phyloP scores from a whole-genome alignment of 768 basidiomycete species.

The Trametes gibbosa region DNA sequence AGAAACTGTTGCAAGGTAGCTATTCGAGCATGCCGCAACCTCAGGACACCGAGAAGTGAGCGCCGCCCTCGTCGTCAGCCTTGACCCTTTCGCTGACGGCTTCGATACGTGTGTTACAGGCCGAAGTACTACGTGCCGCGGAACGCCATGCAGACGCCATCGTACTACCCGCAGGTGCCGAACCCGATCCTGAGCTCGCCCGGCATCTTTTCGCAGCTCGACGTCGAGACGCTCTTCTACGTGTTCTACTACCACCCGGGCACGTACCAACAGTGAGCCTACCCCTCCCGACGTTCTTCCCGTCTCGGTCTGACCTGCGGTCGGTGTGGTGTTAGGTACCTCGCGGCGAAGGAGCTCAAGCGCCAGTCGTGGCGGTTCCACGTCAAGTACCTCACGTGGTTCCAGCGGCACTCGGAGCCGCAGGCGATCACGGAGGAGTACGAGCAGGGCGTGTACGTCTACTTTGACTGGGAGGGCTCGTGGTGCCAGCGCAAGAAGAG shows the following conservation, averaged over 20 bases:
- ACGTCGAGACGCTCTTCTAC: conserved; percentile 97
- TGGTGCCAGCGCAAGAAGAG: conserved; percentile 99
- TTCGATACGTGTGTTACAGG: conserved; percentile 54
- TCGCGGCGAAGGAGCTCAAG: conserved; percentile 96
- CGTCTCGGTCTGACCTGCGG: background rate
- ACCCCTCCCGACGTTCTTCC: background rate
- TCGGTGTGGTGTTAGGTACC: conserved; percentile 52
- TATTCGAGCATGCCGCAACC: conserved; percentile 88
- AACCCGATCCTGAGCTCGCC: conserved; percentile 78
- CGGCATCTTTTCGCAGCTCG: conserved; percentile 83
- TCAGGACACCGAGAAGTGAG: conserved; percentile 91
- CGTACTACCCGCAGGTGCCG: conserved; percentile 92
- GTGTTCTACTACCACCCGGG: conserved; percentile 98
- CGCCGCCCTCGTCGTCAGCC: background rate
- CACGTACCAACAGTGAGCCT: conserved; percentile 91
- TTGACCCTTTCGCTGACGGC: too few relatives aligned
- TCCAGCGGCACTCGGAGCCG: conserved; percentile 97
- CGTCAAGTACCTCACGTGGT: conserved; percentile 99
- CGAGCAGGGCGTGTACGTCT: conserved; percentile 98
- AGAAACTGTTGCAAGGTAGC: conserved; percentile 92
- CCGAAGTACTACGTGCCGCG: conserved; percentile 96
- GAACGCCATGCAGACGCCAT: conserved; percentile 87
- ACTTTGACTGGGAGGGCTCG: conserved; percentile 99
- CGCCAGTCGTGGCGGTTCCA: conserved; percentile 99
- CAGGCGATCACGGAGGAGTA: conserved; percentile 99